phyloP scores from a whole-genome alignment of 768 basidiomycete genomes.

The Lactarius pseudohatsudake region DNA sequence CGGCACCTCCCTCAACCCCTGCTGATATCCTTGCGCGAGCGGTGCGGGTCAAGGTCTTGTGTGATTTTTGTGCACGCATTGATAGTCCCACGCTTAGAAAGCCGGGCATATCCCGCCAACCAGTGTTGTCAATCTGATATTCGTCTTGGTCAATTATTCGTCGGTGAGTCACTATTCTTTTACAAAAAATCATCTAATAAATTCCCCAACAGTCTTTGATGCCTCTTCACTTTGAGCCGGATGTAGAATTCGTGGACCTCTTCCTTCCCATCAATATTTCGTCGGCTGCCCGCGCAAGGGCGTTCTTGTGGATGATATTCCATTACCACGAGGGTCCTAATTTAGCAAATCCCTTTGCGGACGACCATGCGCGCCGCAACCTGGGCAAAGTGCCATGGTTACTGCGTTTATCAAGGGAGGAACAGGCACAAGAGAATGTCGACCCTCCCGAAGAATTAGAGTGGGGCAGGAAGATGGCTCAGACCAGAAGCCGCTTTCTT shows the following conservation, averaged over 20 bases:
- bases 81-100: constrained; percentile 41
- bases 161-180: constrained; percentile 48
- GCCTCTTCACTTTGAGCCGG: constrained; percentile 69
- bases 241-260: constrained; percentile 76
- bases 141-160: constrained; percentile 77
- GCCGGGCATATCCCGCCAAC: constrained; percentile 71
- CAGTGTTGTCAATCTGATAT: constrained; percentile 82
- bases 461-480: constrained; percentile 76
- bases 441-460: constrained; percentile 76
- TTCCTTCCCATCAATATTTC: constrained; percentile 76
- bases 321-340: constrained; percentile 73
- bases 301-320: constrained; percentile 82
- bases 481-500: constrained; percentile 67
- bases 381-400: constrained; percentile 66
- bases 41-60: constrained; percentile 44
- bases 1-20: constrained; percentile 67
- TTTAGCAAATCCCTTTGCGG: constrained; percentile 71
- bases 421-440: constrained; percentile 66
- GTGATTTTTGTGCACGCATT: constrained; percentile 17
- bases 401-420: constrained; percentile 52
- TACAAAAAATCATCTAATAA: constrained; percentile 1
- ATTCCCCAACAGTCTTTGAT: constrained; percentile 36
- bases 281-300: constrained; percentile 69
- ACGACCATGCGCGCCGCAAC: constrained; percentile 56
- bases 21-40: constrained; percentile 68